Percentiles rank a stretch among this genome's conserved stretches.
Conservation (phyloP, 2,329 filamentous ascomycete genomes). For the Botrytis elliptica region DNA sequence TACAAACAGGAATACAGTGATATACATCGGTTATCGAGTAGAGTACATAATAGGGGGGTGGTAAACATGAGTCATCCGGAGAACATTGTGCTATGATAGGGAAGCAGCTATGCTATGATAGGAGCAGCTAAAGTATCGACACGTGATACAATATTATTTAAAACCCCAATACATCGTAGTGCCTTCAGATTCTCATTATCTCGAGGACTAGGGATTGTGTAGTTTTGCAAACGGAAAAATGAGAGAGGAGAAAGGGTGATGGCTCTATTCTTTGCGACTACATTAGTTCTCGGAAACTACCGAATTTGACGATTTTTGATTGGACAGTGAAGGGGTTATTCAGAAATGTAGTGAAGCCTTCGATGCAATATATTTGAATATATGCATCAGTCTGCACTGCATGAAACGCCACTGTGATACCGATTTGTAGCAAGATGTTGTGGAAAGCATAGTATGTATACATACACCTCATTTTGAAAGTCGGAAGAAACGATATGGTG, state of each 20-base stretch:
- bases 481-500: not conserved
- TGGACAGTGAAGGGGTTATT: not conserved
- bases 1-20: not conserved
- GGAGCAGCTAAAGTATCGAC: not conserved
- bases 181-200: not conserved
- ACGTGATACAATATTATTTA: not conserved
- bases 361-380: not conserved
- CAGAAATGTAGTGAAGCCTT: constrained; percentile 1
- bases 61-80: not conserved
- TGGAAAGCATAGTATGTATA: not conserved
- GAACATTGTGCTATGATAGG: not conserved
- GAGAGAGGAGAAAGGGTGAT: not conserved
- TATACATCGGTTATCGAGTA: not conserved
- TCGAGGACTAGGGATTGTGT: not conserved
- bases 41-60: not conserved
- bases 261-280: not conserved
- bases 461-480: not conserved
- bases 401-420: not conserved
- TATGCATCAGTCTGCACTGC: not conserved
- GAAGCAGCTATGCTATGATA: too few relatives aligned
- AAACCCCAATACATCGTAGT: not conserved
- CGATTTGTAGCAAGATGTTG: not conserved
- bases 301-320: not conserved
- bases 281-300: constrained; percentile 1
- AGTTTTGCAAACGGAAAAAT: not conserved